Percentiles rank a stretch among this genome's conserved stretches.
These are phyloP conservation scores for Elsinoe perseae DNA, from an alignment of 2,329 filamentous ascomycete genomes.

Conservation along the genomic window DNA sequence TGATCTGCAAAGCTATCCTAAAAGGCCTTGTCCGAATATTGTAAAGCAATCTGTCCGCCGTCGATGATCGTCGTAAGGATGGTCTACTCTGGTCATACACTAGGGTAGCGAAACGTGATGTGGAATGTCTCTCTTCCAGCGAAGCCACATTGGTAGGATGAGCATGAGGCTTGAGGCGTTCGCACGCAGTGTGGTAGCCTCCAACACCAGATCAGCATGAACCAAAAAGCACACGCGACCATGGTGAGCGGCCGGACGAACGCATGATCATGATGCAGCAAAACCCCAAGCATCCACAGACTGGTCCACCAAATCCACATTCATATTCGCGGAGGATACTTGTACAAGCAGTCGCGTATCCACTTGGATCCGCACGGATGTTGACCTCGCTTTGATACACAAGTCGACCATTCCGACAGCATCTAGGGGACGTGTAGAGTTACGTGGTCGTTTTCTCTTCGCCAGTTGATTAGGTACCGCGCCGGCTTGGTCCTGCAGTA, in stretches of 20 bases:
- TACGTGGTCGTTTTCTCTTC: background rate
- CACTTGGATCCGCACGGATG: background rate
- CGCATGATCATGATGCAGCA: conserved; percentile 4
- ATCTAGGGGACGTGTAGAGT: background rate
- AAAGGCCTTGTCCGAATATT: background rate
- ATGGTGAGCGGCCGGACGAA: conserved; percentile 1
- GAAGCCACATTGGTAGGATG: background rate
- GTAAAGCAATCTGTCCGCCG: background rate
- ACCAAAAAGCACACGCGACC: background rate
- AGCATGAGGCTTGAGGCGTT: background rate
- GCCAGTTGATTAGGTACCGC: background rate
- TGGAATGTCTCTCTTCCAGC: background rate
- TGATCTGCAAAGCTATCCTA: conserved; percentile 3
- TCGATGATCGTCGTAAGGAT: background rate
- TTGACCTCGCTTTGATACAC: background rate
- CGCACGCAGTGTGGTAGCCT: background rate
- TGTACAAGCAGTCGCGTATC: no score
- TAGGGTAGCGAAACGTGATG: background rate
- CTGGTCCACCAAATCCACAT: no score
- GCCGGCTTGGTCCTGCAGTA: background rate
- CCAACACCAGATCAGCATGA: background rate
- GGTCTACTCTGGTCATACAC: background rate
- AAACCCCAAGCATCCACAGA: background rate
- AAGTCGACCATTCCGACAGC: background rate
- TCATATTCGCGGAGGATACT: no score